phyloP scores from a whole-genome alignment of 139 green algal genomes.

The Nannochloris sp. region DNA sequence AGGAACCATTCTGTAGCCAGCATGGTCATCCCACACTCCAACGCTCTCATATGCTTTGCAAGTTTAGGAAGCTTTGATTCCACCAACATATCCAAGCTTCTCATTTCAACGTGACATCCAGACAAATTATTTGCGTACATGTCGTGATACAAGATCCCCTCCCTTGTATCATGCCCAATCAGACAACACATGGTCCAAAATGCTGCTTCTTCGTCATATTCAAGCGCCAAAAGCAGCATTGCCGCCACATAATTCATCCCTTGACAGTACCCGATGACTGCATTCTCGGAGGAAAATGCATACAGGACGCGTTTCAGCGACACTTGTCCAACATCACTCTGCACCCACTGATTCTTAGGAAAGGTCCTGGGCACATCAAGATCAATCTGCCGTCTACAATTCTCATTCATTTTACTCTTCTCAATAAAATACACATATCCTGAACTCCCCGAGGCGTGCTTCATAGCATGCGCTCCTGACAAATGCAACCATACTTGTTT shows the following conservation, averaged over 20 bases:
- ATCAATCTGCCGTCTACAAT: constrained; percentile 52
- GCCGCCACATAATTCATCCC: constrained; percentile 69
- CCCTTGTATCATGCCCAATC: constrained; percentile 30
- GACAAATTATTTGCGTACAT: constrained; percentile 59
- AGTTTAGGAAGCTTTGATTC: constrained; percentile 54
- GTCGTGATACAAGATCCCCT: constrained; percentile 54
- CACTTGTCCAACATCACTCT: constrained; percentile 39
- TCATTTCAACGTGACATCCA: constrained; percentile 76
- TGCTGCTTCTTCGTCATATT: constrained; percentile 38
- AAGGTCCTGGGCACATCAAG: constrained; percentile 77
- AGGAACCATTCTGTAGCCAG: constrained; percentile 82
- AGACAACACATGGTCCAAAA: constrained; percentile 50
- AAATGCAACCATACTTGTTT: constrained; percentile 49
- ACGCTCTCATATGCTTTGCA: constrained; percentile 31
- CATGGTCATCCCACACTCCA: constrained; percentile 63
- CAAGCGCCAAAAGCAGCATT: constrained; percentile 61
- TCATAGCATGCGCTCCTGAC: constrained; percentile 35
- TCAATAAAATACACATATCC: background rate
- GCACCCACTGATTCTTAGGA: constrained; percentile 51
- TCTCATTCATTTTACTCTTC: constrained; percentile 9
- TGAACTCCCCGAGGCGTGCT: background rate
- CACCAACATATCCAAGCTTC: constrained; percentile 39
- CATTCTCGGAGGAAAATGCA: constrained; percentile 58
- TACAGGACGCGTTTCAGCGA: constrained; percentile 54
- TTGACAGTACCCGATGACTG: constrained; percentile 60